These are phyloP conservation scores for cucumber (Cucumis sativus) DNA, from an alignment of 306 rosid species.

Conservation along the genomic window Cucumber_9930_V3 NC_026658.2:4337501-4338000, in stretches of 20 bases:
- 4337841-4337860: neutral
- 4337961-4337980: neutral
- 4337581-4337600: neutral
- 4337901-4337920: no score
- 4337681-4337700: neutral
- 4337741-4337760: constrained; percentile 72
- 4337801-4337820: no score
- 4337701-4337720: constrained; percentile 47
- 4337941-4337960: neutral
- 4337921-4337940: neutral
- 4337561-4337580: no score
- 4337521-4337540: no score
- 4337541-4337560: no score
- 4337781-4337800: neutral
- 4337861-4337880: neutral
- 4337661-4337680: neutral
- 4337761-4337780: constrained; percentile 24
- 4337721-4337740: constrained; percentile 84
- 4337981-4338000: neutral
- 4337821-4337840: no score
- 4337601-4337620: neutral
- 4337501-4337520: no score
- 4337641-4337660: neutral
- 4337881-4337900: no score
- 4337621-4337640: neutral